These are phyloP conservation scores for Tubosaeta sp. DNA, from an alignment of 768 basidiomycete genomes.

Conservation along the genomic window DNA sequence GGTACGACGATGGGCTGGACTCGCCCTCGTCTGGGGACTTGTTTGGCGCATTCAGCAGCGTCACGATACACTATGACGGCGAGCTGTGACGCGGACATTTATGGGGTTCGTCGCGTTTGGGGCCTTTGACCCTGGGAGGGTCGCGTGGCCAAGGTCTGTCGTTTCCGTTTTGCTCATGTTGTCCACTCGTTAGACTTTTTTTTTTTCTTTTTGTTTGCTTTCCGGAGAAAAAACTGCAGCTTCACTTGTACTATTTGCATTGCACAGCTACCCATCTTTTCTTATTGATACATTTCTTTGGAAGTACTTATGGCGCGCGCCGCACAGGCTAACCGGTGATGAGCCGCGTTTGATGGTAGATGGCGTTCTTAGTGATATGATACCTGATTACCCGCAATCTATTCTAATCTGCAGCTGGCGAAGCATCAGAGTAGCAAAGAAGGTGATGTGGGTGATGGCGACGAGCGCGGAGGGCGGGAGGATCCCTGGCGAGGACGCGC, in stretches of 20 bases:
- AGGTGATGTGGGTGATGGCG: conserved; percentile 18
- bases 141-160: conserved; percentile 14
- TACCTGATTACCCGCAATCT: conserved; percentile 27
- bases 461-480: conserved; percentile 18
- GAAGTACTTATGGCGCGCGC: conserved; percentile 19
- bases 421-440: conserved; percentile 12
- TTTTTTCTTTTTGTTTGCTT: conserved; percentile 12
- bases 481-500: background rate
- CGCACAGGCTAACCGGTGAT: conserved; percentile 20
- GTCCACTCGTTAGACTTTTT: conserved; percentile 17
- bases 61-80: conserved; percentile 83
- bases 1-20: conserved; percentile 43
- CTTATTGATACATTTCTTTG: conserved; percentile 17
- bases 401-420: conserved; percentile 23
- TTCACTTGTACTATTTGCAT: conserved; percentile 35
- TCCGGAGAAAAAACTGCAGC: conserved; percentile 14
- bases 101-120: background rate
- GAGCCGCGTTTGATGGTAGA: conserved; percentile 10
- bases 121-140: background rate
- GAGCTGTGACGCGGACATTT: conserved; percentile 36
- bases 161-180: conserved; percentile 8
- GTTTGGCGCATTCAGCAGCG: conserved; percentile 86
- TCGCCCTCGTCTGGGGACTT: conserved; percentile 53
- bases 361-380: conserved; percentile 27
- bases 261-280: conserved; percentile 20